These are phyloP conservation scores for Drechslerella dactyloides DNA, from an alignment of 2,329 filamentous ascomycete genomes.

Conservation along the genomic window DNA sequence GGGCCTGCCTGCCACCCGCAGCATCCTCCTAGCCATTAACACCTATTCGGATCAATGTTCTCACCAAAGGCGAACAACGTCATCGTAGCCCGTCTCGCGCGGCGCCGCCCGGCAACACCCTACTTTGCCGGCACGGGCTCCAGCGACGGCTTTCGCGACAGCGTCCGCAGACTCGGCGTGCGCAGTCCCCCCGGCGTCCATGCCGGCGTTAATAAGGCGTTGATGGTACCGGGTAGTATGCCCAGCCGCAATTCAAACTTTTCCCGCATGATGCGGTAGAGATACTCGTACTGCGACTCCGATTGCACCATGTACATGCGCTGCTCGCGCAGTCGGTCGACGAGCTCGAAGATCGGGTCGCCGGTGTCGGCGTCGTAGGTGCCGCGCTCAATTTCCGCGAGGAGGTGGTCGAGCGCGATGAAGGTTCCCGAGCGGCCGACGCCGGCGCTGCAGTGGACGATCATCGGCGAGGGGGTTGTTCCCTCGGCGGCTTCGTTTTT, in stretches of 20 bases:
- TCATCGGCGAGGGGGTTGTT: conserved; percentile 21
- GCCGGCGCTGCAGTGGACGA: conserved; percentile 74
- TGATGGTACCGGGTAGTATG: conserved; percentile 56
- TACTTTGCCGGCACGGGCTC: conserved; percentile 41
- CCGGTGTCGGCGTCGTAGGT: conserved; percentile 63
- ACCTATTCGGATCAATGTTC: background rate
- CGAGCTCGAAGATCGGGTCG: conserved; percentile 78
- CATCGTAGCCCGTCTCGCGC: conserved; percentile 13
- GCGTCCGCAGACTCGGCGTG: conserved; percentile 35
- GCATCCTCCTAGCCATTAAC: too few species aligned
- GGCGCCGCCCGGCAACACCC: conserved; percentile 20
- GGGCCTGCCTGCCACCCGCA: conserved; percentile 49
- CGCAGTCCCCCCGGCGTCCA: conserved; percentile 28
- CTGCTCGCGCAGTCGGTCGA: conserved; percentile 82
- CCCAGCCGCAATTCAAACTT: conserved; percentile 62
- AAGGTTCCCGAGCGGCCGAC: conserved; percentile 95
- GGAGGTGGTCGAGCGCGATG: conserved; percentile 90
- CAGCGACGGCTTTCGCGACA: conserved; percentile 38
- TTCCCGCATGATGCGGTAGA: conserved; percentile 82
- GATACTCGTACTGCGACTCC: conserved; percentile 80
- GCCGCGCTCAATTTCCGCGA: conserved; percentile 79
- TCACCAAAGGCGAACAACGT: background rate
- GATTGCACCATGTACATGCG: conserved; percentile 95
- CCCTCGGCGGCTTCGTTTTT: conserved; percentile 57
- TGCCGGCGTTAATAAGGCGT: conserved; percentile 47